Conservation (phyloP, 2,329 filamentous ascomycete genomes). For the Phaeosphaeriaceae sp. region DNA sequence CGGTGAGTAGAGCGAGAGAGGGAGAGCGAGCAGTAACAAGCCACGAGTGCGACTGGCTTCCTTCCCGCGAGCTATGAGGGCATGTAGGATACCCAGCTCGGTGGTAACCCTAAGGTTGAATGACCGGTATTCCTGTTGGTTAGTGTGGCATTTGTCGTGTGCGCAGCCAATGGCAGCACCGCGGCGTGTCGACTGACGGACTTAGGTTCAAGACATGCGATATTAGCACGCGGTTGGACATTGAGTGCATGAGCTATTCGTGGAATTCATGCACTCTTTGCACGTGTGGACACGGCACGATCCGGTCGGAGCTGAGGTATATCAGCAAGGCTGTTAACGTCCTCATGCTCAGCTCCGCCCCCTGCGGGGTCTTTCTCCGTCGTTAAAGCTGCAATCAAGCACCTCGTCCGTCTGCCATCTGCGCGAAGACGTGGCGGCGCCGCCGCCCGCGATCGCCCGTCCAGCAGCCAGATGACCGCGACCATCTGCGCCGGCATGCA, state of each 20-base stretch:
- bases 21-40: neutral
- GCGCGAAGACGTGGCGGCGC: neutral
- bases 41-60: neutral
- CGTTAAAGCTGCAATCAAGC: neutral
- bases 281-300: conserved; percentile 9
- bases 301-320: conserved; percentile 2
- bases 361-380: neutral
- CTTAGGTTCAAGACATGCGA: conserved; percentile 3
- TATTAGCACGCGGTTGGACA: conserved; percentile 10
- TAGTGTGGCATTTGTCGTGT: conserved; percentile 9
- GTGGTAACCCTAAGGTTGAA: conserved; percentile 11
- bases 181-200: conserved; percentile 1
- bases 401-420: neutral
- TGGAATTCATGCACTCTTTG: conserved; percentile 10
- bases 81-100: conserved; percentile 9
- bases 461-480: neutral
- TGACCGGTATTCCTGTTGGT: conserved; percentile 13
- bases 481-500: neutral
- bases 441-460: neutral
- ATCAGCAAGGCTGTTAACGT: neutral
- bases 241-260: conserved; percentile 7
- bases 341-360: neutral
- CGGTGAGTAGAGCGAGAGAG: neutral
- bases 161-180: conserved; percentile 13
- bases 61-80: conserved; percentile 4